Conservation (phyloP, 495 filamentous ascomycete species). For the Sporormia fimetaria region DNA sequence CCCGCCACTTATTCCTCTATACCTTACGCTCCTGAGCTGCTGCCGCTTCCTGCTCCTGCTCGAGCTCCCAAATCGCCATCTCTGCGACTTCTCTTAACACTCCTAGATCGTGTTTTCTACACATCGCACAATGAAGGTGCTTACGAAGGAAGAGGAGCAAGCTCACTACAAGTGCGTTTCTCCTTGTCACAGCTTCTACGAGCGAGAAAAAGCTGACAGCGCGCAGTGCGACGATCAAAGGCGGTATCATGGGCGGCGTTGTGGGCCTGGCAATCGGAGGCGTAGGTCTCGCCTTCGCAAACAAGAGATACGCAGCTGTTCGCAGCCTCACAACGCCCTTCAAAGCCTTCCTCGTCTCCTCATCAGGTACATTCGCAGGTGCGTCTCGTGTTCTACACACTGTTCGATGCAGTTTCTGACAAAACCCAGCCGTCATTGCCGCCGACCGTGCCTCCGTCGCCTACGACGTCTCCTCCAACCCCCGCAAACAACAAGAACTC, state of each 20-base stretch:
- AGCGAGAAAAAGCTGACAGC: constrained; percentile 29
- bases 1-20: no score
- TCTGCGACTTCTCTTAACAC: no score
- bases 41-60: no score
- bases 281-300: constrained; percentile 50
- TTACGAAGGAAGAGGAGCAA: constrained; percentile 84
- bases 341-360: constrained; percentile 80
- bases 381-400: constrained; percentile 9
- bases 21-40: no score
- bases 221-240: constrained; percentile 57
- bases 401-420: constrained; percentile 1
- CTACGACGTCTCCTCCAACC: constrained; percentile 61
- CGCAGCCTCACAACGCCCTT: constrained; percentile 73
- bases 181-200: not conserved
- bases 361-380: constrained; percentile 67
- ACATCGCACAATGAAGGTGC: constrained; percentile 67
- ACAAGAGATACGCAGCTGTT: constrained; percentile 58
- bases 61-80: no score
- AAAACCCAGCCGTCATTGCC: constrained; percentile 52
- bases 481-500: constrained; percentile 50
- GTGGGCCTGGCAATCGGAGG: constrained; percentile 51
- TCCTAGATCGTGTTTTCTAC: no score
- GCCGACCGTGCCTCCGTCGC: constrained; percentile 68
- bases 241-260: constrained; percentile 59
- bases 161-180: constrained; percentile 47